Evolutionary conservation across 345 rosid genomes (phyloP), one percentile per base, ranked within the genome.

Genomic region (Salix suchowensis): DNA sequence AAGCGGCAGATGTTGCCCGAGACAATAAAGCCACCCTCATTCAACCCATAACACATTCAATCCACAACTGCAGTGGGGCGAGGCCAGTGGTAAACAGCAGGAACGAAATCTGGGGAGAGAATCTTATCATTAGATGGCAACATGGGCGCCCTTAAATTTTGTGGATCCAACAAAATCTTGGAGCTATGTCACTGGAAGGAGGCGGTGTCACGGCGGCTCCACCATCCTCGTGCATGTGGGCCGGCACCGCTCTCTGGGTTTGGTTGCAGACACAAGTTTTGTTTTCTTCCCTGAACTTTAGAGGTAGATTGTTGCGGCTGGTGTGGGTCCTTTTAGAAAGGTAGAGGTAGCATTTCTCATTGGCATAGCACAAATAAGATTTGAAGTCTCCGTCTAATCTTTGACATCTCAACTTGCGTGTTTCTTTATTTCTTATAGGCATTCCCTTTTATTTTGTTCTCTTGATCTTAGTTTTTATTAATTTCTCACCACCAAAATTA

Each of bases 161-260:
- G 73, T 68, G 67, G 67, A 80, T 76, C 81, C 72, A 85, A 78
- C 79, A 80, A 85, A 64, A 85, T 75, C 76, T 80, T 76, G 80
- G 74, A 46, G 42, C 76, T 28, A 2, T 13, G 70, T 21, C 44
- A 39, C 67, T 39, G 67, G 36, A 65, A 71, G 52, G 50, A 76
- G 18, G 72, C 65, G 77, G 36, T 42, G 64, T 74, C 73, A 74
- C 70, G 78, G 69, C 30, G 77, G 70, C 75, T 68, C 78, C 78
- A 70, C 78, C 67, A n/a, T 14, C 36, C 44, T 34, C 11, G 70
- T 67, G 70, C 42, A 16, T 16, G 46, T 67, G 71, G 54, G 21
- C 24, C 7, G 71, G 21, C 15, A 40, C 26, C 76, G 74, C 40
- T 67, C 76, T 65, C 24, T 48, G 46, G 23, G 72, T 64, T 76